A percentile compares a stretch with the other conserved stretches of the same genome.
These are phyloP conservation scores for Hypomyces rosellus DNA, from an alignment of 2,329 filamentous ascomycete genomes.

Conservation along the genomic window DNA sequence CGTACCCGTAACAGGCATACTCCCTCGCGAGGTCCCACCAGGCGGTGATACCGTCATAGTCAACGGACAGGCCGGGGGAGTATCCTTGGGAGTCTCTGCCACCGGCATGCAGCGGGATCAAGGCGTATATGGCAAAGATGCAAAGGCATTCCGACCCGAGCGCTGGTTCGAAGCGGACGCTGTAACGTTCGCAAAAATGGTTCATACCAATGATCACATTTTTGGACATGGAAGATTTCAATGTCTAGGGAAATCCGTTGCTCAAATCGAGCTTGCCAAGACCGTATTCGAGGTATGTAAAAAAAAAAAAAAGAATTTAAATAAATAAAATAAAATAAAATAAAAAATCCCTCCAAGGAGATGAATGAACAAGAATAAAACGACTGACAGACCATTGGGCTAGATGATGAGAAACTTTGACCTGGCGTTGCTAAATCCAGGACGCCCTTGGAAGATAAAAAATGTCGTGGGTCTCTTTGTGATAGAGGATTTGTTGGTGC, in stretches of 20 bases:
- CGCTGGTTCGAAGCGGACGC: slow-evolving; percentile 31
- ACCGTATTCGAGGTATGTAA: slow-evolving; percentile 35
- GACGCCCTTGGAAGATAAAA: no score
- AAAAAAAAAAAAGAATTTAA: no score
- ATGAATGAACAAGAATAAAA: no score
- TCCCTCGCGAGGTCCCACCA: slow-evolving; percentile 18
- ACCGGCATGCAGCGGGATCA: slow-evolving; percentile 26
- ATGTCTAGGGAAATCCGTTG: slow-evolving; percentile 33
- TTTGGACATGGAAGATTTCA: slow-evolving; percentile 34
- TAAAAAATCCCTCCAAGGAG: no score
- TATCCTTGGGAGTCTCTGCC: slow-evolving; percentile 24
- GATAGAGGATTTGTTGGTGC: no score
- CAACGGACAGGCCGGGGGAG: slow-evolving; percentile 32
- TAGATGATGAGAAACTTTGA: no score
- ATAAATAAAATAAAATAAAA: no score
- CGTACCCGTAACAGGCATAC: slow-evolving; percentile 22
- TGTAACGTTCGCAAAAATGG: slow-evolving; percentile 25
- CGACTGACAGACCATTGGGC: no score
- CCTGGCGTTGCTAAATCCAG: no score
- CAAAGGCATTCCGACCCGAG: slow-evolving; percentile 27
- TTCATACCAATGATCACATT: slow-evolving; percentile 27
- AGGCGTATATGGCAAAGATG: slow-evolving; percentile 29
- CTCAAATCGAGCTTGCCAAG: slow-evolving; percentile 31
- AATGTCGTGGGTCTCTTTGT: no score
- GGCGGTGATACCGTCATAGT: slow-evolving; percentile 23